phyloP scores from a whole-genome alignment of 2,329 filamentous ascomycete genomes.

The Blastomyces silverae region DNA sequence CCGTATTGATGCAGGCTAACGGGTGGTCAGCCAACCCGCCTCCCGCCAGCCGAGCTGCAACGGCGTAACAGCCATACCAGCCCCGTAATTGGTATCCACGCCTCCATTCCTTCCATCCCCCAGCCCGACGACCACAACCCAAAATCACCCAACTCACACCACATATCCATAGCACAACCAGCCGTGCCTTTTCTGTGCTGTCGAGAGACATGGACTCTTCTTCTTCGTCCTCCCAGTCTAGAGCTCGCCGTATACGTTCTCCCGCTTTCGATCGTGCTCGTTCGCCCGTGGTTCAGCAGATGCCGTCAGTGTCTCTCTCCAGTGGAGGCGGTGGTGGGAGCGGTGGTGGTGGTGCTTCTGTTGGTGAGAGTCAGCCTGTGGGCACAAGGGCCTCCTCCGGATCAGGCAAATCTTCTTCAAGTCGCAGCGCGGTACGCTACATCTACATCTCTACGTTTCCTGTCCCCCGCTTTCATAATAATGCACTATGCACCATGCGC shows the following conservation, averaged over 20 bases:
- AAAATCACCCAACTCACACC: neutral
- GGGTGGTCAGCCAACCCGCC: neutral
- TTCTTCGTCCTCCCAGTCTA: conserved; percentile 19
- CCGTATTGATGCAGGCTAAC: conserved; percentile 3
- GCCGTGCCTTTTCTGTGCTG: conserved; percentile 1
- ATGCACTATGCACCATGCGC: neutral
- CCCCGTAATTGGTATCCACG: neutral
- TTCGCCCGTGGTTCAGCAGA: conserved; percentile 35
- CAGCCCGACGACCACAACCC: conserved; percentile 1
- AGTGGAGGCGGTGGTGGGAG: conserved; percentile 45
- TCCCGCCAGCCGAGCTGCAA: neutral
- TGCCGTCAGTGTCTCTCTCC: conserved; percentile 40
- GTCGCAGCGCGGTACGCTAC: conserved; percentile 53
- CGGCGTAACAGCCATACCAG: conserved; percentile 5
- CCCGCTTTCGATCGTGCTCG: conserved; percentile 57
- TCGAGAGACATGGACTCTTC: conserved; percentile 7
- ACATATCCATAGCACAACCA: neutral
- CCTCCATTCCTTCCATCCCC: conserved; percentile 2
- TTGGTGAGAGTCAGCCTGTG: conserved; percentile 29
- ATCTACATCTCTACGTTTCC: conserved; percentile 4
- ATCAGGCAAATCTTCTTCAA: conserved; percentile 55
- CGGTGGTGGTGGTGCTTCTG: conserved; percentile 13
- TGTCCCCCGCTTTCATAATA: neutral
- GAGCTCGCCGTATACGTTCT: conserved; percentile 55
- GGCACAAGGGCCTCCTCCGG: conserved; percentile 59